Evolutionary conservation across 306 rosid genomes (phyloP), one percentile per base, ranked within the genome.

Genomic region (Pueraria montana): DNA sequence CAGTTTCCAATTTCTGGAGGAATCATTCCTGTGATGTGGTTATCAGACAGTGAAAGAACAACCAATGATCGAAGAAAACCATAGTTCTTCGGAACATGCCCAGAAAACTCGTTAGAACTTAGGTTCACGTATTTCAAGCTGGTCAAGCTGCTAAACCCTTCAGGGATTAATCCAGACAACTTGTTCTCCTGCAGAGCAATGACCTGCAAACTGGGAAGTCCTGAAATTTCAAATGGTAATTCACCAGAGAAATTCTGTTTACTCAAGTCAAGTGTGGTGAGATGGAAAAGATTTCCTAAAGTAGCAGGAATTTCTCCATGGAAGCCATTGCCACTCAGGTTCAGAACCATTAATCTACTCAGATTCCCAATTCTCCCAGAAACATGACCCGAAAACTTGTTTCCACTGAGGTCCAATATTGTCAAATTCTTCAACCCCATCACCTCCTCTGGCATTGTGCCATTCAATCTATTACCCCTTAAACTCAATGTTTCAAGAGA

Each of bases 181-280:
- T 66, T 66, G 72, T 66, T 66, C 72, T 66, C 72, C 4, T 66
- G 72, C 3, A 66, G 72, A 66, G 72, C 72, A 36, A 66, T 66
- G 1, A 38, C 17, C 49, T 66, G 72, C 18, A 66, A 66, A 38
- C 50, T 66, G 24, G 72, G 72, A 36, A 66, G 49, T 30, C 72
- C 72, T 13, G 72, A 66, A 66, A 66, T 36, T 38, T 66, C 72
- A 36, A 36, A n/a, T 10, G 72, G 72, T 30, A 66, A 38, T 66
- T 66, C 48, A 38, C 72, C 72, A 40, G 72, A 66, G 72, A 66
- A 50, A 66, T 66, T 66, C 26, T 66, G 72, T 66, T 38, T 66
- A 30, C 72, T 38, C 72, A 66, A 66, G 26, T 66, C 72, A 66
- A 66, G 72, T 9, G 72, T 66, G 4, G 72, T 66, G 7, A 66